These are phyloP conservation scores for Perkinsus olseni DNA, from an alignment of 169 alveolate genomes.

Conservation along the genomic window DNA sequence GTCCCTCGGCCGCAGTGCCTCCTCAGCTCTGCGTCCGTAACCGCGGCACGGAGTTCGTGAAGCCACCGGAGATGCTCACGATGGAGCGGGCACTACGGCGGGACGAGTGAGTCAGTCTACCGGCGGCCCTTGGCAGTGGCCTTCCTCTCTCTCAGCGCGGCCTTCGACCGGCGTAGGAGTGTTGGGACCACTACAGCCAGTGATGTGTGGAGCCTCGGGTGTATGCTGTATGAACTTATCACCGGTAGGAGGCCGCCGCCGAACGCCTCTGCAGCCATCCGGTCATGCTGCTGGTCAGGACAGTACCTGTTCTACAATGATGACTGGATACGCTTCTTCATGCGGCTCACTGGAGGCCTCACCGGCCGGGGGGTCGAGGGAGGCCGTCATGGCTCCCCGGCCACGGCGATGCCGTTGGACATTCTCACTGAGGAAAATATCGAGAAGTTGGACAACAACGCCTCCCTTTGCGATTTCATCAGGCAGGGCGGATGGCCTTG, in stretches of 20 bases:
- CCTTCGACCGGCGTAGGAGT: conserved; percentile 68
- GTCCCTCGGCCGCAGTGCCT: too few relatives aligned
- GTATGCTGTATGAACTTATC: conserved; percentile 78
- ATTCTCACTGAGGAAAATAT: conserved; percentile 59
- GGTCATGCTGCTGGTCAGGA: not conserved
- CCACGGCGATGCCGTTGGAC: not conserved
- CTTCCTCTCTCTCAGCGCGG: conserved; percentile 49
- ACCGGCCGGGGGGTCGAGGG: conserved; percentile 16
- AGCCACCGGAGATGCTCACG: conserved; percentile 80
- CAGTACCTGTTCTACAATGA: conserved; percentile 45
- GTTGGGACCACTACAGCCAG: conserved; percentile 75
- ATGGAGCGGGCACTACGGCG: not conserved
- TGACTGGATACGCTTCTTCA: conserved; percentile 42
- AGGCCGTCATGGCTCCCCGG: not conserved
- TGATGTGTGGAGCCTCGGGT: conserved; percentile 86
- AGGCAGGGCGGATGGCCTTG: conserved; percentile 23
- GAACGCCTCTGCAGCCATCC: conserved; percentile 8
- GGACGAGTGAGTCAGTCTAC: not conserved
- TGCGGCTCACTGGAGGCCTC: conserved; percentile 40
- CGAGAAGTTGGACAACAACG: conserved; percentile 50
- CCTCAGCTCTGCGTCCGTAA: conserved; percentile 42
- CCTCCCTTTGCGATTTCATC: conserved; percentile 63
- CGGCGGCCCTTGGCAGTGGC: not conserved
- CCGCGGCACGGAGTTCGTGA: conserved; percentile 79
- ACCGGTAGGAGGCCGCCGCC: conserved; percentile 65